A percentile compares a stretch with the other conserved stretches of the same genome.
Conservation (phyloP, 129 eudicot species). For the Chrysanthemum lavandulifolium region DNA sequence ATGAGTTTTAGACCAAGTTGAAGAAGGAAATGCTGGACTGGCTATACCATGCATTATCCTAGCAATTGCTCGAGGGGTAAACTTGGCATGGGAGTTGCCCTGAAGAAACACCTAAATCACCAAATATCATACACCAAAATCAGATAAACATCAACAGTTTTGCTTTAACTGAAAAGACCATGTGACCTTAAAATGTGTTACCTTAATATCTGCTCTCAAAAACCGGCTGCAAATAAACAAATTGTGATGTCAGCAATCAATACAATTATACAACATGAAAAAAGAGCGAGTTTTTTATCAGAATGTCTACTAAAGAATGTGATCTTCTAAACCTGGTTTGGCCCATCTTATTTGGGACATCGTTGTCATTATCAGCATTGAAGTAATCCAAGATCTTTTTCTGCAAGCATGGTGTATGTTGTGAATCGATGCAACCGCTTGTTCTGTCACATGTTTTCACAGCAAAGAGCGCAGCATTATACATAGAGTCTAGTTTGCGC, state of each 20-base stretch:
- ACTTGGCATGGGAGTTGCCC: constrained; percentile 70
- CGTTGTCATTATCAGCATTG: constrained; percentile 41
- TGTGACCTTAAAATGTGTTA: constrained; percentile 25
- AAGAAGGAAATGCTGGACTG: constrained; percentile 90
- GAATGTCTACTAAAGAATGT: background rate
- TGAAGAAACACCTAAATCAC: constrained; percentile 76
- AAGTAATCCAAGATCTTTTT: constrained; percentile 73
- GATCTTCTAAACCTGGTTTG: constrained; percentile 53
- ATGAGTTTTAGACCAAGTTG: constrained; percentile 92
- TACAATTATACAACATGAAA: constrained; percentile 1
- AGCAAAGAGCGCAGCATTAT: constrained; percentile 67
- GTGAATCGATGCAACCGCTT: constrained; percentile 53
- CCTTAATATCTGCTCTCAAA: constrained; percentile 95
- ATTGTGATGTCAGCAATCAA: constrained; percentile 15
- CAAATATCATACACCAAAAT: constrained; percentile 19
- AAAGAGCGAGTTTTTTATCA: background rate
- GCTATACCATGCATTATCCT: constrained; percentile 91
- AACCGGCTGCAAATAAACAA: constrained; percentile 66
- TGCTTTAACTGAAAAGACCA: constrained; percentile 14
- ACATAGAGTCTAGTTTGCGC: constrained; percentile 71
- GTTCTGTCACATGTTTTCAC: constrained; percentile 61
- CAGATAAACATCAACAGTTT: background rate
- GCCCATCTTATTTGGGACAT: constrained; percentile 48
- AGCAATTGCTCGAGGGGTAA: constrained; percentile 94
- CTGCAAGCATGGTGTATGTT: constrained; percentile 84